Evolutionary conservation across 495 filamentous ascomycete species (phyloP), one percentile per base, ranked within the genome.

Genomic region (Aspergillus biplanus): DNA sequence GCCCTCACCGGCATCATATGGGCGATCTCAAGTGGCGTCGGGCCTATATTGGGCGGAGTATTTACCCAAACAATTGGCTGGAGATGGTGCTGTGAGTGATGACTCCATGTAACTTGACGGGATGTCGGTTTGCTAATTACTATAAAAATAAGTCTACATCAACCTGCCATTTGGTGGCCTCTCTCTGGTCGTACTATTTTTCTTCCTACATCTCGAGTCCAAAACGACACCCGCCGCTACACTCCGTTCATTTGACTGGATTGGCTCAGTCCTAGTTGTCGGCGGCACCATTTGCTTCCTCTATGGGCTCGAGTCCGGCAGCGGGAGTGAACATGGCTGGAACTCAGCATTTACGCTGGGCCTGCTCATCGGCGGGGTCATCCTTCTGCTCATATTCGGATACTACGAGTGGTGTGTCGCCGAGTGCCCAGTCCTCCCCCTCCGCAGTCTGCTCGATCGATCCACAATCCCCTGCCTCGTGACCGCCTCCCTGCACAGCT

Each of bases 341-440:
- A 3, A 82, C 79, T 0, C 55, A 88, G 6, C 39, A 44, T 44
- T 44, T 15, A 12, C 39, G 0, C 39, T 44, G 39, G 39, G 39
- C 31, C 78, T 83, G 0, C 82, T 92, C 56, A 80, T 90, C 8
- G 84, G 84, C 37, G 89, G 83, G 6, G 89, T 88, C 0, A 70
- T 92, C 39, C 90, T 92, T 71, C 79, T 93, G 32, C 74, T 94
- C 35, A 74, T 92, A 13, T 91, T 92, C 70, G 89, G 90, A 5
- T 32, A 84, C 33, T 34, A 86, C 73, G 89, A 93, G 72, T 85
- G 80, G 82, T 86, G 85, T 65, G 59, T 91, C 9, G 90, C 89
- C 55, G 81, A 82, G 42, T 85, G 86, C 63, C 90, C 91, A 7
- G 77, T 93, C 53, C 89, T 91, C 72, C 91, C 91, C 0, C 69